Percentiles rank a stretch among this genome's conserved stretches.
phyloP scores from a whole-genome alignment of 306 rosid genomes.

The Pyrus betulifolia region DNA sequence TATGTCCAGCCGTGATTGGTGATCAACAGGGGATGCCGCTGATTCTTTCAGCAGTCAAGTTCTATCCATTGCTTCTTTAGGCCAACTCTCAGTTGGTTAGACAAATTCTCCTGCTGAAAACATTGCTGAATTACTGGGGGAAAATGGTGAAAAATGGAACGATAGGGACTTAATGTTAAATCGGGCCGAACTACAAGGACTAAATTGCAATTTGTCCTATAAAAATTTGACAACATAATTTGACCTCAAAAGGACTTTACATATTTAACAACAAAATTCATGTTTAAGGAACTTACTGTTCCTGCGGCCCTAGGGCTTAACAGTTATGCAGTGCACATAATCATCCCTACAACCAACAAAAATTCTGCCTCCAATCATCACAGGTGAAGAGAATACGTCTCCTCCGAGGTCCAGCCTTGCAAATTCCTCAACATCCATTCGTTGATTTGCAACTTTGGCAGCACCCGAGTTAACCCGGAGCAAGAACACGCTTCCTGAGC shows the following conservation, averaged over 20 bases:
- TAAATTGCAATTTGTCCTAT: background rate
- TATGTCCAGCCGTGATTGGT: too few relatives aligned
- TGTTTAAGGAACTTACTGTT: background rate
- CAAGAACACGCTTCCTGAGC: constrained; percentile 61
- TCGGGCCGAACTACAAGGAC: background rate
- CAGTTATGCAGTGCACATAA: constrained; percentile 54
- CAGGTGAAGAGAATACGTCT: constrained; percentile 78
- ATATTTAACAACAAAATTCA: background rate
- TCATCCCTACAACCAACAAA: constrained; percentile 86
- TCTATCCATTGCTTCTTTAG: too few relatives aligned
- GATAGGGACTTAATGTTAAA: background rate
- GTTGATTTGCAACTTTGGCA: constrained; percentile 5
- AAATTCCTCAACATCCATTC: constrained; percentile 44
- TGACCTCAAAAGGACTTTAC: background rate
- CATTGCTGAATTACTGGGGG: background rate
- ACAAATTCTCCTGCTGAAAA: too few relatives aligned
- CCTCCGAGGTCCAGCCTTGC: constrained; percentile 48
- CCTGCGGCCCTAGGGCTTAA: background rate
- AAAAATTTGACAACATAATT: too few relatives aligned
- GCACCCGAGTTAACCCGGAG: constrained; percentile 36
- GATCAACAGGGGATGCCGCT: too few relatives aligned
- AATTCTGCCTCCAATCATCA: constrained; percentile 71
- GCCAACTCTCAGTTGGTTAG: too few relatives aligned
- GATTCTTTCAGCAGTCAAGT: too few relatives aligned
- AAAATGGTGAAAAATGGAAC: too few relatives aligned